Conservation (phyloP, 768 basidiomycete genomes). For the Nevesoporus exiguus region DNA sequence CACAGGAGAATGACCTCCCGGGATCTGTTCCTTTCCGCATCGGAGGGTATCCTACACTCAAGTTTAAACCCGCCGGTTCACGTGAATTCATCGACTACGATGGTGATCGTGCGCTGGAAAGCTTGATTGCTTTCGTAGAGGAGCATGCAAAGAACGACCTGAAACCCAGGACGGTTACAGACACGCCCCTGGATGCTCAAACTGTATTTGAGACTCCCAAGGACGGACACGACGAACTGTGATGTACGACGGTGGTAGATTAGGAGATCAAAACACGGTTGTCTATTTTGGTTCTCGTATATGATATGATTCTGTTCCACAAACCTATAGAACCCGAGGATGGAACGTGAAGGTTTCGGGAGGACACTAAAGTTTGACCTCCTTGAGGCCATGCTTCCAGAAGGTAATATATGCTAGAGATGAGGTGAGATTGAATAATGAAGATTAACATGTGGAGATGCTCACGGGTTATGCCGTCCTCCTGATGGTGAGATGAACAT, state of each 20-base stretch:
- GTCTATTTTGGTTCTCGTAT: constrained; percentile 22
- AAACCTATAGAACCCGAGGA: constrained; percentile 2
- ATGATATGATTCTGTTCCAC: constrained; percentile 15
- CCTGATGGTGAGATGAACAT: constrained; percentile 38
- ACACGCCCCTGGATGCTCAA: constrained; percentile 23
- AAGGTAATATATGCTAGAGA: constrained; percentile 80
- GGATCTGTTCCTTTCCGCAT: constrained; percentile 84
- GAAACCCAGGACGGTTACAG: constrained; percentile 32
- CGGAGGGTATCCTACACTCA: constrained; percentile 89
- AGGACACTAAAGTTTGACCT: constrained; percentile 58
- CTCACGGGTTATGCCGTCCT: constrained; percentile 81
- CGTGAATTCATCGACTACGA: constrained; percentile 89
- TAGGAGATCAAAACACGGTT: constrained; percentile 18
- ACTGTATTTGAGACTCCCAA: constrained; percentile 25
- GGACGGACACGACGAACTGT: constrained; percentile 30
- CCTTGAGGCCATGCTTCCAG: constrained; percentile 94
- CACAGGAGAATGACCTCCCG: constrained; percentile 94
- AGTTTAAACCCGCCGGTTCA: constrained; percentile 91
- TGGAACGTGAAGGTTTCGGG: not conserved
- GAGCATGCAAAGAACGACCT: constrained; percentile 75
- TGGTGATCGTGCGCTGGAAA: constrained; percentile 88
- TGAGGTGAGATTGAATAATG: constrained; percentile 6
- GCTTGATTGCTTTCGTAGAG: constrained; percentile 79
- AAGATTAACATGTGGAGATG: constrained; percentile 5
- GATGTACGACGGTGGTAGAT: constrained; percentile 12